phyloP scores from a whole-genome alignment of 768 basidiomycete species.

The Hemileccinum rubropunctum region DNA sequence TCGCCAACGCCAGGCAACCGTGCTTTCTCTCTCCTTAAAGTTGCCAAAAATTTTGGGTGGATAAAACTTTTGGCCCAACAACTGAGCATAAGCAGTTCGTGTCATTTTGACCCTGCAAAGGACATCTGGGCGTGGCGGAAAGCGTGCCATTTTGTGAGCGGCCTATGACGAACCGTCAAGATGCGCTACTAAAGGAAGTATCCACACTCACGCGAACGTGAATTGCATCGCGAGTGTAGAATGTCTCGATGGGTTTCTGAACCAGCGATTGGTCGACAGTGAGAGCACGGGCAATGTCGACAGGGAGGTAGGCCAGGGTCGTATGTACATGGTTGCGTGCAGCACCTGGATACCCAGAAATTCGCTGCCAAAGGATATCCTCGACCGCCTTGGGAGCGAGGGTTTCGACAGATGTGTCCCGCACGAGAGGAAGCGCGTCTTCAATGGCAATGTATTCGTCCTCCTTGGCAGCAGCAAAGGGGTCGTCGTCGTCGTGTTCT shows the following conservation, averaged over 20 bases:
- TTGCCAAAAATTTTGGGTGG: conserved; percentile 87
- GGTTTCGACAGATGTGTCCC: conserved; percentile 53
- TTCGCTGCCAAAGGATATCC: conserved; percentile 63
- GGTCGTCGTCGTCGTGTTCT: conserved; percentile 54
- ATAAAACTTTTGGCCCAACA: conserved; percentile 87
- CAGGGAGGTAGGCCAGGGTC: conserved; percentile 77
- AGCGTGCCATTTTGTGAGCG: conserved; percentile 86
- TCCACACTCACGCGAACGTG: conserved; percentile 71
- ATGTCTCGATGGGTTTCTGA: conserved; percentile 86
- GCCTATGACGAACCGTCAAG: conserved; percentile 46
- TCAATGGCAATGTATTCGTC: conserved; percentile 52
- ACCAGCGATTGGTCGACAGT: conserved; percentile 61
- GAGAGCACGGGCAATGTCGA: conserved; percentile 75
- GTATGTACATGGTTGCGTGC: conserved; percentile 67
- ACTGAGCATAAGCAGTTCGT: conserved; percentile 90
- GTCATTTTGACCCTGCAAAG: conserved; percentile 74
- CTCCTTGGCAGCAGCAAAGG: conserved; percentile 37
- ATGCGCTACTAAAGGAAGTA: background rate
- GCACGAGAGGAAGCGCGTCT: conserved; percentile 64
- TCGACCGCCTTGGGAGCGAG: conserved; percentile 61
- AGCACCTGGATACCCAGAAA: conserved; percentile 72
- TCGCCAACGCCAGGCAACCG: conserved; percentile 70
- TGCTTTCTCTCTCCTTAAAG: conserved; percentile 62
- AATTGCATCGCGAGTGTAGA: conserved; percentile 92
- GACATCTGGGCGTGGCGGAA: conserved; percentile 68